phyloP scores from a whole-genome alignment of 371 early-diverging fungal species.

The Lichtheimia ornata region DNA sequence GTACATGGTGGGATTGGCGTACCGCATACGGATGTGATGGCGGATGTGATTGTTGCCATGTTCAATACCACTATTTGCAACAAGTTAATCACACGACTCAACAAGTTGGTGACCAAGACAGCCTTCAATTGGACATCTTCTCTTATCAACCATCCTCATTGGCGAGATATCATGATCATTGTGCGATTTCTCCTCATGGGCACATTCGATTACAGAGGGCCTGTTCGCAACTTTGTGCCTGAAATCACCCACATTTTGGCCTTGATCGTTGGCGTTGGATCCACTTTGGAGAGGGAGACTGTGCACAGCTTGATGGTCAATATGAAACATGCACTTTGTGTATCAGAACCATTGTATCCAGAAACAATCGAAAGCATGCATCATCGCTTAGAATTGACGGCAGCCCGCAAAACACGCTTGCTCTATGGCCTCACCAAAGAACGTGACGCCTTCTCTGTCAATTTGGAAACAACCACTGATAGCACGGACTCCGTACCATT shows the following conservation, averaged over 20 bases:
- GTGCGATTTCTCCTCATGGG: conserved; percentile 85
- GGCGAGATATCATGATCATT: conserved; percentile 84
- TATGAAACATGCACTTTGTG: conserved; percentile 81
- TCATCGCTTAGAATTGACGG: conserved; percentile 59
- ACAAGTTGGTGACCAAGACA: conserved; percentile 66
- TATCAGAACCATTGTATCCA: conserved; percentile 60
- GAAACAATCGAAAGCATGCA: conserved; percentile 55
- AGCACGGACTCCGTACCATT: conserved; percentile 69
- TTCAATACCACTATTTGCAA: conserved; percentile 75
- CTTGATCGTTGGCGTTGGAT: conserved; percentile 78
- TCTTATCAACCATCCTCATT: conserved; percentile 77
- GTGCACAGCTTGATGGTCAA: conserved; percentile 90
- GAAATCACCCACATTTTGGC: conserved; percentile 83
- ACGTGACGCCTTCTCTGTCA: conserved; percentile 63
- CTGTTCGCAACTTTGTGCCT: conserved; percentile 68
- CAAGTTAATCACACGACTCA: conserved; percentile 72
- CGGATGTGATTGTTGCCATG: conserved; percentile 80
- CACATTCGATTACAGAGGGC: conserved; percentile 79
- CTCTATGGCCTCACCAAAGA: conserved; percentile 76
- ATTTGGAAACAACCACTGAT: conserved; percentile 62
- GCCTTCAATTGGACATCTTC: conserved; percentile 66
- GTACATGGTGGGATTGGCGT: conserved; percentile 76
- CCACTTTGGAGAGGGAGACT: conserved; percentile 77
- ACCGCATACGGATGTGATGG: conserved; percentile 74
- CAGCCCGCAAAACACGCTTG: conserved; percentile 71